A percentile compares a stretch with the other conserved stretches of the same genome.
phyloP scores from a whole-genome alignment of 768 basidiomycete genomes.

The Boletus vermiculosoides region DNA sequence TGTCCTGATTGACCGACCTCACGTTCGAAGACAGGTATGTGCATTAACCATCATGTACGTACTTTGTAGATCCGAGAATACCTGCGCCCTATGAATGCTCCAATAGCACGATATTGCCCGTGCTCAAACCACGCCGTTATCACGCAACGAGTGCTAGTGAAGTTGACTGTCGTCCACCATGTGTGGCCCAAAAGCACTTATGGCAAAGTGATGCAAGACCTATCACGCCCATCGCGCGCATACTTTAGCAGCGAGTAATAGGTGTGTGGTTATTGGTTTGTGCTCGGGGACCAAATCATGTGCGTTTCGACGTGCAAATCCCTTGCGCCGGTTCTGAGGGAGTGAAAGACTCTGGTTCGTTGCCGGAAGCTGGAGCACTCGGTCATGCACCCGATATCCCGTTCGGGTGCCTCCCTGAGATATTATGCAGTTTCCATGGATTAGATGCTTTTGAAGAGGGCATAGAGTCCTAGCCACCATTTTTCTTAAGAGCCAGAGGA shows the following conservation, averaged over 20 bases:
- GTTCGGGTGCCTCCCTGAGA: background rate
- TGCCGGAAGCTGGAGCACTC: background rate
- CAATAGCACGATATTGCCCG: background rate
- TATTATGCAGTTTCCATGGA: background rate
- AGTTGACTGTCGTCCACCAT: background rate
- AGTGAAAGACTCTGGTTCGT: background rate
- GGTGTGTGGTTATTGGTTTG: background rate
- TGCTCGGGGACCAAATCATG: background rate
- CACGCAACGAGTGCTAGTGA: background rate
- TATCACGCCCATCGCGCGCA: background rate
- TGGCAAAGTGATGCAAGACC: background rate
- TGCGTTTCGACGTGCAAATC: background rate
- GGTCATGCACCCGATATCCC: background rate
- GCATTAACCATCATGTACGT: background rate
- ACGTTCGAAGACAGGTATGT: background rate
- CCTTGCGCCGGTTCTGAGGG: background rate
- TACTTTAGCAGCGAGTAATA: background rate
- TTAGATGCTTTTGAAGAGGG: background rate
- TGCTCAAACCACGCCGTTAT: background rate
- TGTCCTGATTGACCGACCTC: background rate
- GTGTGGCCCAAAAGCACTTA: background rate
- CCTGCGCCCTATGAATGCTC: background rate
- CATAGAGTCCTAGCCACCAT: background rate
- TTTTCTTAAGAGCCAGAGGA: background rate
- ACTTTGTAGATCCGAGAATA: background rate